Evolutionary conservation across 169 alveolate genomes (phyloP).

Genomic region (Plasmodium cynomolgi): DNA sequence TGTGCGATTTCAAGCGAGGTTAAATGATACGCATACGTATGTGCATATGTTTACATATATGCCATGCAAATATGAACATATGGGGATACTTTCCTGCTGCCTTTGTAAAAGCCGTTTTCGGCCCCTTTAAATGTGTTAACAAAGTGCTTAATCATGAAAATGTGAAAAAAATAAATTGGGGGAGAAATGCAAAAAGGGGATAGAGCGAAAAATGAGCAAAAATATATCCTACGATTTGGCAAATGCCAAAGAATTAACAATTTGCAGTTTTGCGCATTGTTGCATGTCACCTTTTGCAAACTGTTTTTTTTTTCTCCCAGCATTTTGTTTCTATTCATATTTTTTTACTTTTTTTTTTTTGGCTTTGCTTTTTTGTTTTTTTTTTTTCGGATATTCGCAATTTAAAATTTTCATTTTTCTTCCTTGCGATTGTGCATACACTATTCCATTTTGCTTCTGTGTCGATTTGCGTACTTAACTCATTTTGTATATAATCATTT

Average conservation of each 20-base stretch:
- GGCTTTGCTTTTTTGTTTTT: neutral
- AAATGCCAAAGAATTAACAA: neutral
- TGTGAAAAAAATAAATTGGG: neutral
- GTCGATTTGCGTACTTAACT: neutral
- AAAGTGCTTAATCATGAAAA: neutral
- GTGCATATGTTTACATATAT: neutral
- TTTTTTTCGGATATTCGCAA: neutral
- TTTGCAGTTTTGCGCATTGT: neutral
- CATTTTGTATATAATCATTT: neutral
- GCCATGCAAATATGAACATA: neutral
- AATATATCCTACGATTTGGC: neutral
- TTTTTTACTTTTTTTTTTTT: constrained; percentile 1
- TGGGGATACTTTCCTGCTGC: neutral
- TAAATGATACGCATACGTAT: neutral
- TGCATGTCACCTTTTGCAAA: neutral
- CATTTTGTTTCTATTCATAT: neutral
- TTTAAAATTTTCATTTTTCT: neutral
- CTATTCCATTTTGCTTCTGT: neutral
- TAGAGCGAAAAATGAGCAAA: neutral
- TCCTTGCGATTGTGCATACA: neutral
- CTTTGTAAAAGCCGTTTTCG: neutral
- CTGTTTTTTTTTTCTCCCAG: neutral
- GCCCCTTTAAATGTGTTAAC: neutral
- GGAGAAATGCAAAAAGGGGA: neutral
- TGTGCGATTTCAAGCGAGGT: neutral